A percentile compares a stretch with the other conserved stretches of the same genome.
phyloP scores from a whole-genome alignment of 495 filamentous ascomycete species.

The Aspergillus ostianus region DNA sequence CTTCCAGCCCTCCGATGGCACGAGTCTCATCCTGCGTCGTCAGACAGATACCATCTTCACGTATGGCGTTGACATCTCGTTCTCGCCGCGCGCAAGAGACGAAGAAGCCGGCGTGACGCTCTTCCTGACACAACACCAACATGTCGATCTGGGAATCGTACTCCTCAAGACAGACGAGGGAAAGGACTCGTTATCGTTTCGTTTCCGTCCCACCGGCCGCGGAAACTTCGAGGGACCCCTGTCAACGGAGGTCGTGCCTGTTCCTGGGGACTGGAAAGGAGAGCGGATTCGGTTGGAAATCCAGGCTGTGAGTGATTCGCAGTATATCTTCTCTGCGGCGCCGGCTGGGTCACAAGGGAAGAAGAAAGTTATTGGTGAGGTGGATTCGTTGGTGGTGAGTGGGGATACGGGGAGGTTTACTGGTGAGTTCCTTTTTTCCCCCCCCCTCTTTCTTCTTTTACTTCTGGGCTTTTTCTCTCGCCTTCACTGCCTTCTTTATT shows the following conservation, averaged over 20 bases:
- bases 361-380: slow-evolving; percentile 7
- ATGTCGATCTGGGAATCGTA: slow-evolving; percentile 18
- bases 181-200: neutral
- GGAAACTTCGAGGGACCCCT: slow-evolving; percentile 11
- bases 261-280: slow-evolving; percentile 8
- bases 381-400: slow-evolving; percentile 15
- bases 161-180: neutral
- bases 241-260: neutral
- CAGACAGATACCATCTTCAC: slow-evolving; percentile 20
- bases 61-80: slow-evolving; percentile 16
- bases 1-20: neutral
- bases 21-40: slow-evolving; percentile 11
- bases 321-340: slow-evolving; percentile 15
- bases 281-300: slow-evolving; percentile 9
- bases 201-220: slow-evolving; percentile 6
- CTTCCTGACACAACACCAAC: slow-evolving; percentile 17
- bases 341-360: neutral
- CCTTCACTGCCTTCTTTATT: too few relatives aligned
- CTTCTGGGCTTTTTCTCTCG: neutral
- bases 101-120: slow-evolving; percentile 18
- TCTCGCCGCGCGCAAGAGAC: slow-evolving; percentile 1
- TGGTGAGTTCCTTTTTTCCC: slow-evolving; percentile 6
- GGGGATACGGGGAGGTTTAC: slow-evolving; percentile 20
- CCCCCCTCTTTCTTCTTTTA: too few relatives aligned
- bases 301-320: slow-evolving; percentile 11